Base-by-base conservation (phyloP, 73 alveolate genomes). In the Paramecium sonneborni region DNA sequence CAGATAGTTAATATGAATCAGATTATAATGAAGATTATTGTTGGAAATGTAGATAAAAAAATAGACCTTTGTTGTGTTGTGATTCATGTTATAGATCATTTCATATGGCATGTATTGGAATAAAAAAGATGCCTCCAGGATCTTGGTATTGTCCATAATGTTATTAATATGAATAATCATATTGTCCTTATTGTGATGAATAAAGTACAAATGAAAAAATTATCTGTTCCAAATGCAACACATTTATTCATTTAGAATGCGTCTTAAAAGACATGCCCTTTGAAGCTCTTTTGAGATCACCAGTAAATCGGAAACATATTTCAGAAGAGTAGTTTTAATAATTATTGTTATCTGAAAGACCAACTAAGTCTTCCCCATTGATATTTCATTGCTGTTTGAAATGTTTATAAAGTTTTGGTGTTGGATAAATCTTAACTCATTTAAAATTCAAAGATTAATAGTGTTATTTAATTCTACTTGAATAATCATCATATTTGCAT, bases 41-140 rank as follows among this genome's bases (percentile, higher is more conserved):
- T 72, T 72, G 86, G 86, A 72, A 72, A 41, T 72, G 86, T 72
- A 20, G 38, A 23, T 18, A 72, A 38, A 72, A 85, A 20, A 82
- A 57, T 15, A 95, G 97, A 30, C 92, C 89, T 28, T 43, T 94
- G 11, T 26, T 94, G 37, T 85, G 94, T 55, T 94, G 97, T 48
- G 97, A 94, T 44, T 35, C 74, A 6, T 94, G 97, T 34, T 94
- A 95, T 23, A 92, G 91, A 57, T 88, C 92, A 12, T 94, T 92
- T 82, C 97, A 94, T 85, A 30, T 94, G 39, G 91, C 87, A 8
- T 94, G 97, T 74, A 88, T 76, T 38, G 94, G 94, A 26, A 35
- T 92, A 18, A 92, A 87, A 26, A 85, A 69, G 48, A 48, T 86
- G 85, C 97, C 97, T 3, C 35, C 85, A 10, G 97, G 90, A 4